Base-by-base conservation (phyloP, 2,329 filamentous ascomycete genomes). In the Pseudocercospora cruenta region DNA sequence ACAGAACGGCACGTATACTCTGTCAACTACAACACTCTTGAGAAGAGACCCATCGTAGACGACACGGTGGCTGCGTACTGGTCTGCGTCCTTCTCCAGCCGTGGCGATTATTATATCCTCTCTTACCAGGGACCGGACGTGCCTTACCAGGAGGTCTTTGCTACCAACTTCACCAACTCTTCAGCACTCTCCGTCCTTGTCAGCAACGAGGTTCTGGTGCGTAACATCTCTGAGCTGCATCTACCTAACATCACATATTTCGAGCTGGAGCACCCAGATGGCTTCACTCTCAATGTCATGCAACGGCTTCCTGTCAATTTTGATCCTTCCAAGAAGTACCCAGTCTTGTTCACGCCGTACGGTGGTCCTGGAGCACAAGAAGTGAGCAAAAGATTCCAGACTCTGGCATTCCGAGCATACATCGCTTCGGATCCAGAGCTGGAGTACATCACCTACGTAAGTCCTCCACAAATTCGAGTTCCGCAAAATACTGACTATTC, bases 1-100 rank as follows among this genome's bases (percentile, higher is more conserved):
- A 90, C 88, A 0, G 88, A 91, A 74, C 83, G 86, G 1, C 89
- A 91, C 70, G 71, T 91, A 4, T 91, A 90, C 80, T 89, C 86
- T 2, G 86, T 91, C 10, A 88, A 85, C 0, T 88, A 87, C 71
- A 78, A 80, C 3, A 85, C 82, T 0, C 79, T 81, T 9, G 78
- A 85, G 68, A 84, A 86, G 53, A 87, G 82, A 6, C 78, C 88
- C 0, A 83, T 91, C 0, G 89, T 91, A 4, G 86, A 91, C 61
- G 86, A 89, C 62, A 82, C 78, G 0, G 79, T 85, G 0, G 78
- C 87, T 0, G 89, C 84, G 0, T 85, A 84, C 71, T 91, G 87
- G 84, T 82, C 82, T 4, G 89, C 88, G 0, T 89, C 87, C 0
- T 91, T 91, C 78, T 90, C 88, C 0, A 82, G 85, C 1, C 81